Evolutionary conservation across 83 land plant genomes (phyloP), one percentile per base, ranked within the genome.

Genomic region (Picea abies): DNA sequence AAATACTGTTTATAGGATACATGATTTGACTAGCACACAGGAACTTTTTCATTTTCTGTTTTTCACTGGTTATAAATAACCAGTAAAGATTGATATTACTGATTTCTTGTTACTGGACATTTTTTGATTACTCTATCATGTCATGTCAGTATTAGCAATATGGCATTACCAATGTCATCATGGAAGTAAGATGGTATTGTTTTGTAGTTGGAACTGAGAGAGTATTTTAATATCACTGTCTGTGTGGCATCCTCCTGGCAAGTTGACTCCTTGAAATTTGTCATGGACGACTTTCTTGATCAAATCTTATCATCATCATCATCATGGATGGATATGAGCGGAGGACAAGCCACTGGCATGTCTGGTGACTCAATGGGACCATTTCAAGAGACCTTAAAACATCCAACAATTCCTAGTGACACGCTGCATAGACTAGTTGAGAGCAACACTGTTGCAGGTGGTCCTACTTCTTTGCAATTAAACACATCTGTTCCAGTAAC

Each of bases 281-380:
- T 7, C 26, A 85, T 85, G 87, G 87, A 85, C 44, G 81, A 79
- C 41, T 70, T 79, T 52, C 58, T 85, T 19, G 70, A 79, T 26
- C 47, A 83, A 16, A 20, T 85, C 10, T 83, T 82, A 10, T 60
- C 65, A 44, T 29, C 87, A 2, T 3, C 84, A 23, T 62, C 82
- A 60, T 71, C 87, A 1, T 85, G 81, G 84, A 15, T 20, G 12
- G 82, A 68, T 14, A 61, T 19, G 63, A 44, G 63, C 61, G 78
- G 60, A 56, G 63, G 44, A 41, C 82, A 78, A 70, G n/a, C 71
- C 29, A 63, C 49, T 70, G 47, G 72, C 47, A 47, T 85, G 11
- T 44, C 82, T 58, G 72, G 37, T 56, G 81, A 85, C 63, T 66
- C 80, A 8, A 4, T 82, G 41, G 84, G 16, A 67, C 14, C 82